A percentile compares a stretch with the other conserved stretches of the same genome.
Evolutionary conservation across 2,329 filamentous ascomycete genomes (phyloP).

Genomic region (Thermomyces lanuginosus): DNA sequence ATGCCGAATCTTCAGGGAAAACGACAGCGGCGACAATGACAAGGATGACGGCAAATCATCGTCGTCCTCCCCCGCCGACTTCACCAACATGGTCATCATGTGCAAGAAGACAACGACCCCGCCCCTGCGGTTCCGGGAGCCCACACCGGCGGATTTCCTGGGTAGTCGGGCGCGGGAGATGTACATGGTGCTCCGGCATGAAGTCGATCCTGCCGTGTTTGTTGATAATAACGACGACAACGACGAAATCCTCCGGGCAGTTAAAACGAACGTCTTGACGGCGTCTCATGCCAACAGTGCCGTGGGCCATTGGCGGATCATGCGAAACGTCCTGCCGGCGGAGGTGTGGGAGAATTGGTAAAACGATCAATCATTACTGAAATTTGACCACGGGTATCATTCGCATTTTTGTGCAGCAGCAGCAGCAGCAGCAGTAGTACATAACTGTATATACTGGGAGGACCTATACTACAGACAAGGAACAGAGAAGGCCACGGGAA

Average conservation of each 20-base stretch:
- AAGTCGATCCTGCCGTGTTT: conserved; percentile 39
- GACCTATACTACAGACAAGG: conserved; percentile 7
- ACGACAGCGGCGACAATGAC: conserved; percentile 22
- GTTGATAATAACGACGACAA: conserved; percentile 28
- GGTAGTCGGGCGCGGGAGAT: conserved; percentile 52
- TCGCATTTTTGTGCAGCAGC: too few relatives aligned
- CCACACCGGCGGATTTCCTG: conserved; percentile 50
- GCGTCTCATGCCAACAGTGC: conserved; percentile 62
- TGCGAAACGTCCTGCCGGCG: conserved; percentile 66
- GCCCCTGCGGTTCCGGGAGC: conserved; percentile 49
- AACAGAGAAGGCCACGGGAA: not conserved
- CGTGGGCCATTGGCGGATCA: conserved; percentile 75
- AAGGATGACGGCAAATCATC: too few relatives aligned
- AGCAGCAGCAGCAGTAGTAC: too few relatives aligned
- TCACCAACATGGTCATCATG: conserved; percentile 94
- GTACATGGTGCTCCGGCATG: conserved; percentile 56
- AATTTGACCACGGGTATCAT: too few relatives aligned
- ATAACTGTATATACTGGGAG: too few relatives aligned
- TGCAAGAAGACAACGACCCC: conserved; percentile 49
- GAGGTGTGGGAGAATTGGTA: conserved; percentile 80
- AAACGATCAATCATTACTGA: too few relatives aligned
- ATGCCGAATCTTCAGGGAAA: conserved; percentile 82
- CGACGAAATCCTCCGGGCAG: conserved; percentile 24
- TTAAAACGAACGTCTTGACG: conserved; percentile 47
- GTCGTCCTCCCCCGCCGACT: conserved; percentile 45